Evolutionary conservation across 352 stramenopile species (phyloP).

Genomic region (Phytophthora kernoviae): DNA sequence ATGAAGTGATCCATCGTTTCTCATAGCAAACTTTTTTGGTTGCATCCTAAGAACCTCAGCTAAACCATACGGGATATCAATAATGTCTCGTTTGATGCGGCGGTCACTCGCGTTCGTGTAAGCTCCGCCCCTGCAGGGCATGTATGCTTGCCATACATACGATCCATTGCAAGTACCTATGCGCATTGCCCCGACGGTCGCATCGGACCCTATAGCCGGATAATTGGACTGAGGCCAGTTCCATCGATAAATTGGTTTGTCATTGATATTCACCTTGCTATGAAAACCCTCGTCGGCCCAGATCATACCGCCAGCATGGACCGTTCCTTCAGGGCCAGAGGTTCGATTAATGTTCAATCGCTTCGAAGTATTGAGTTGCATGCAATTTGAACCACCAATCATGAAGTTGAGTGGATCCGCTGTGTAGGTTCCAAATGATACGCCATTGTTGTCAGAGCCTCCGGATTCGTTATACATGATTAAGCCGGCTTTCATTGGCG

Average conservation of each 20-base stretch:
- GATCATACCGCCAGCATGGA: too few species aligned
- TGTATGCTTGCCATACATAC: not conserved
- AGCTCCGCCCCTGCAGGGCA: not conserved
- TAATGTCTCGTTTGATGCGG: not conserved
- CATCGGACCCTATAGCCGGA: not conserved
- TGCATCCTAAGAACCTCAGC: too few species aligned
- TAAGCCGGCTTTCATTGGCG: too few species aligned
- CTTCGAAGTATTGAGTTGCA: not conserved
- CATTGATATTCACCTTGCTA: too few species aligned
- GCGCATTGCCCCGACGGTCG: not conserved
- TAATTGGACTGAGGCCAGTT: too few species aligned
- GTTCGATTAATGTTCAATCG: not conserved
- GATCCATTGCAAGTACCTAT: not conserved
- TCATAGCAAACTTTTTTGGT: too few species aligned
- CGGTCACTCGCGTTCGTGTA: slow-evolving; percentile 2
- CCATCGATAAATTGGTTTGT: too few species aligned
- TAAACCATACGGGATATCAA: not conserved
- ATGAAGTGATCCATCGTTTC: not conserved
- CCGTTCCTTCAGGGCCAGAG: slow-evolving; percentile 1
- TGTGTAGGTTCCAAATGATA: not conserved
- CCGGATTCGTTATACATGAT: not conserved
- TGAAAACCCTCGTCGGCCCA: not conserved
- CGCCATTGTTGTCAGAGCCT: not conserved
- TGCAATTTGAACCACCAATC: not conserved
- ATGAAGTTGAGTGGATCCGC: not conserved